phyloP scores from a whole-genome alignment of 306 rosid species.

The Corylus heterophylla region DNA sequence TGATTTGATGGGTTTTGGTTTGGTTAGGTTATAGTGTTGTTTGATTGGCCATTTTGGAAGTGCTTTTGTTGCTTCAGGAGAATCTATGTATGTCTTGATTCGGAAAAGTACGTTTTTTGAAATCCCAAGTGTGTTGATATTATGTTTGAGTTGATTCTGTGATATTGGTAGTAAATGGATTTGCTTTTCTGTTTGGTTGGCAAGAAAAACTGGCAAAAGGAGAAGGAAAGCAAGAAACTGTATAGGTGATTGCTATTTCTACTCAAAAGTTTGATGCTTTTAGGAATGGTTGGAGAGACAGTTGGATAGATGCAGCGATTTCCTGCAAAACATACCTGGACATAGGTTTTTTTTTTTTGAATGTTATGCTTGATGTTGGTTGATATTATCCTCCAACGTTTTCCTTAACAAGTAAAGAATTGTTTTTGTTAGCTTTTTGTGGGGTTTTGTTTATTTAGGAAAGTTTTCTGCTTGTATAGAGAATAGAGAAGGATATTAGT shows the following conservation, averaged over 20 bases:
- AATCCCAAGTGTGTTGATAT: not conserved
- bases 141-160: not conserved
- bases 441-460: not conserved
- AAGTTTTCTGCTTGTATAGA: not conserved
- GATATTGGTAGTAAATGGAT: not conserved
- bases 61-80: slow-evolving; percentile 10
- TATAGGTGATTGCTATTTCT: not conserved
- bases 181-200: not conserved
- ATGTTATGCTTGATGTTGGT: not conserved
- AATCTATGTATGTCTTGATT: not conserved
- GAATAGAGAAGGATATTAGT: not conserved
- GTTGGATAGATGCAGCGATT: not conserved
- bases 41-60: not conserved
- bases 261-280: slow-evolving; percentile 4
- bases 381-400: not conserved
- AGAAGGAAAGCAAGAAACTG: not conserved
- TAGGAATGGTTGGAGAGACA: not conserved
- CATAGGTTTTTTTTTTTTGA: not conserved
- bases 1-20: not conserved
- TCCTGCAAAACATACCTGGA: not conserved
- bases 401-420: not conserved
- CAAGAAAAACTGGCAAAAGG: not conserved
- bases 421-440: not conserved
- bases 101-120: not conserved
- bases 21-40: not conserved